Evolutionary conservation across 192 early-diverging fungal genomes (phyloP).

Genomic region (Haplosporangium gracile): DNA sequence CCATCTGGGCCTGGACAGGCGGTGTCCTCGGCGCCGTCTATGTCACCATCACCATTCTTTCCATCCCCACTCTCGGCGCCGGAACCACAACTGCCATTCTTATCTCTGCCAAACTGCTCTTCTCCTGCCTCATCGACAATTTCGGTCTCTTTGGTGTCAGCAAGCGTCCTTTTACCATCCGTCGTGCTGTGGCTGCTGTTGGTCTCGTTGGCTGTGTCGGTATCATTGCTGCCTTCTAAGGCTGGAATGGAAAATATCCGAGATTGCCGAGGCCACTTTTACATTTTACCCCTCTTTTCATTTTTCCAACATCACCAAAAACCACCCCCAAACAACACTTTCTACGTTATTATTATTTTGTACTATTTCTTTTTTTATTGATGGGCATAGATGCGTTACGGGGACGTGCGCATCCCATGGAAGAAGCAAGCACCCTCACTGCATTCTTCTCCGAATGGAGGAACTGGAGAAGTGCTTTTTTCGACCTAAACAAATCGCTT

Average conservation of each 20-base stretch:
- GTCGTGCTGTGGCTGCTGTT: slow-evolving; percentile 60
- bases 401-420: background rate
- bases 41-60: slow-evolving; percentile 66
- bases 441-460: background rate
- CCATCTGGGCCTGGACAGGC: slow-evolving; percentile 66
- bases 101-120: slow-evolving; percentile 65
- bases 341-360: background rate
- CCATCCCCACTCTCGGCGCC: slow-evolving; percentile 65
- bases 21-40: slow-evolving; percentile 57
- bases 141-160: slow-evolving; percentile 64
- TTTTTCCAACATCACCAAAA: background rate
- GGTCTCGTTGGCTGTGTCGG: slow-evolving; percentile 61
- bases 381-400: slow-evolving; percentile 26
- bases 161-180: slow-evolving; percentile 55
- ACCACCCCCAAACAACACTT: background rate
- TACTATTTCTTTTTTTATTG: slow-evolving; percentile 3
- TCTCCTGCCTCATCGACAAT: slow-evolving; percentile 66
- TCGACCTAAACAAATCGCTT: slow-evolving; percentile 9
- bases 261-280: background rate
- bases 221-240: slow-evolving; percentile 44
- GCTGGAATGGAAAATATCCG: background rate
- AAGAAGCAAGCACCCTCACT: background rate
- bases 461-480: background rate
- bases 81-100: slow-evolving; percentile 64
- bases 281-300: background rate